Base-by-base conservation (phyloP, 441 rosid species). In the Gossypium schwendimanii region DNA sequence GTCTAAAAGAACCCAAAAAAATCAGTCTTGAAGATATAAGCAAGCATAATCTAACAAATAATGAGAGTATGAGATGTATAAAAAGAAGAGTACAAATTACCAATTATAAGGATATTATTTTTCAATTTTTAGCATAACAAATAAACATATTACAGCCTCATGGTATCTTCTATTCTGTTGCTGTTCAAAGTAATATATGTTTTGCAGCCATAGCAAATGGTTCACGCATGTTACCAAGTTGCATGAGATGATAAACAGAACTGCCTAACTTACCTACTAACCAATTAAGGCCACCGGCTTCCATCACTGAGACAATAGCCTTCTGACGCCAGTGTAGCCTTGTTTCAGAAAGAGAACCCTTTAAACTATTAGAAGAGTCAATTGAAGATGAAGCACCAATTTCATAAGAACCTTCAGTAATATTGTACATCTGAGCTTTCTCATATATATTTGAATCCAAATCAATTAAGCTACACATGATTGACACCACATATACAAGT, bases 261-360 rank as follows among this genome's bases (percentile, higher is more conserved):
- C 69, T 77, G 88, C 92, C 85, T 89, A 89, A 91, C 94, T 91
- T 91, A 91, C 96, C 96, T 91, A 91, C 94, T 85, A 91, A 89
- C 96, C 96, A 90, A 77, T 88, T 88, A 83, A 90, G 90, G 70
- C 91, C 96, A 75, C 96, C 96, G 24, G 96, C 96, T 84, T 90
- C 96, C 96, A 90, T 88, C 77, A 90, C 85, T 36, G 89, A 88
- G 69, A 88, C 82, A 78, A 90, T 85, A 41, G 93, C 96, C 80
- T 84, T 88, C 70, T 83, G 85, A 81, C 80, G 88, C 96, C 96
- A 90, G 71, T 78, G 74, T 58, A 85, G 71, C 75, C 83, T 81
- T 73, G 81, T 52, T 71, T 86, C 88, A 54, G 71, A 65, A 39
- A 70, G 49, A 18, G 84, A 75, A 81, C 70, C 77, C 66, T 79